phyloP scores from a whole-genome alignment of 2,329 filamentous ascomycete species.

The Raffaelea albimanens region DNA sequence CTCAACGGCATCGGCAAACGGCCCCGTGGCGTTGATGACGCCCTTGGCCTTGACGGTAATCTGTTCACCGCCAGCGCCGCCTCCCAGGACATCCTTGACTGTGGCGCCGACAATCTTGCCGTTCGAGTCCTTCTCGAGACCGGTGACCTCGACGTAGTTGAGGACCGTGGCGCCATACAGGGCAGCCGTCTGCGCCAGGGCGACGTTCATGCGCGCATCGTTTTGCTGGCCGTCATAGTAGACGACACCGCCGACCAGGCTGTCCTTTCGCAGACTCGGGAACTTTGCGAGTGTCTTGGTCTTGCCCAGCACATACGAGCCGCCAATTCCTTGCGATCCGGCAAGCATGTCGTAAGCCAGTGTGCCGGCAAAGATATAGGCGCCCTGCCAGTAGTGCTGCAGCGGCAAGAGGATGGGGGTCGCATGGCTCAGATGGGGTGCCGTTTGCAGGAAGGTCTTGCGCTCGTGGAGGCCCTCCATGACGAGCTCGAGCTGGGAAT shows the following conservation, averaged over 20 bases:
- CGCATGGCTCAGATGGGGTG: conserved; percentile 71
- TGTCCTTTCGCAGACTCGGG: conserved; percentile 66
- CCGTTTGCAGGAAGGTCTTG: conserved; percentile 73
- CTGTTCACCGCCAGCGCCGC: conserved; percentile 39
- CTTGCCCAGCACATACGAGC: conserved; percentile 71
- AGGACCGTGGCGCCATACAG: conserved; percentile 72
- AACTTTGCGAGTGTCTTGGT: conserved; percentile 70
- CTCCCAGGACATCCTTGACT: conserved; percentile 53
- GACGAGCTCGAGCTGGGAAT: conserved; percentile 71
- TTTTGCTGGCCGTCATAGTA: conserved; percentile 86
- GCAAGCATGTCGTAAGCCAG: conserved; percentile 76
- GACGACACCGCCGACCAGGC: conserved; percentile 66
- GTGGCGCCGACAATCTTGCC: conserved; percentile 62
- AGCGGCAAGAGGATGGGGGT: conserved; percentile 77
- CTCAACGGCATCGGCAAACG: conserved; percentile 70
- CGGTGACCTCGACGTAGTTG: conserved; percentile 72
- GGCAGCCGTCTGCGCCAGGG: conserved; percentile 68
- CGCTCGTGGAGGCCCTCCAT: conserved; percentile 74
- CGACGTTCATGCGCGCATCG: conserved; percentile 80
- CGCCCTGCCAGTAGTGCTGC: conserved; percentile 74
- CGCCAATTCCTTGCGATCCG: conserved; percentile 72
- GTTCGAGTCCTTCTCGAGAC: conserved; percentile 58
- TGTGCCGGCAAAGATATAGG: conserved; percentile 60
- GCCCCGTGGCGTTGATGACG: conserved; percentile 75
- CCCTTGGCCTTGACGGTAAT: conserved; percentile 70